Conservation (phyloP, 768 basidiomycete species). For the Psilocybe subaeruginosa region DNA sequence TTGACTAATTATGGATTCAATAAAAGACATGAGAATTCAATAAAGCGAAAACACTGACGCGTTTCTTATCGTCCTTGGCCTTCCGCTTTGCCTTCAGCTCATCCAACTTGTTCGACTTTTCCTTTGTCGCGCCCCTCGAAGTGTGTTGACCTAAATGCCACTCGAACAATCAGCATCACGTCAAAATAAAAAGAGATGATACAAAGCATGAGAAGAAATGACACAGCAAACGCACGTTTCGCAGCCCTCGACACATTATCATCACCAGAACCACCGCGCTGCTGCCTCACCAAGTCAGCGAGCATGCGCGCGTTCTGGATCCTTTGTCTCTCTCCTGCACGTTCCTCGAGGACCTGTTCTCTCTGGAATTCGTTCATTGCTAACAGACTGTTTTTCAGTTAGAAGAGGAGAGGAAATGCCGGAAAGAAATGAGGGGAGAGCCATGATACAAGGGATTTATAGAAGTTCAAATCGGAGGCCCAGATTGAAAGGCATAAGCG, state of each 20-base stretch:
- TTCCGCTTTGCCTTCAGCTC: slow-evolving; percentile 87
- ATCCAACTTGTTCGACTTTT: slow-evolving; percentile 77
- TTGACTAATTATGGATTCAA: slow-evolving; percentile 35
- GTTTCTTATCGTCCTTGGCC: slow-evolving; percentile 87
- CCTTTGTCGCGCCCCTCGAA: slow-evolving; percentile 73
- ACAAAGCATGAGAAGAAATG: not conserved
- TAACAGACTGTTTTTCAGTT: slow-evolving; percentile 59
- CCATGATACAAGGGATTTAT: slow-evolving; percentile 5
- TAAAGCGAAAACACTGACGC: slow-evolving; percentile 48
- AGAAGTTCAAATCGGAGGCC: not conserved
- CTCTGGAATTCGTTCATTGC: slow-evolving; percentile 86
- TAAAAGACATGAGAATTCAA: not conserved
- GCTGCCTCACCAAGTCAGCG: slow-evolving; percentile 72
- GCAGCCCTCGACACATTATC: slow-evolving; percentile 74
- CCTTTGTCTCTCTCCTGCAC: slow-evolving; percentile 81
- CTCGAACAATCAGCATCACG: not conserved
- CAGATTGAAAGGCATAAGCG: too few relatives aligned
- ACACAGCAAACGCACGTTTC: slow-evolving; percentile 58
- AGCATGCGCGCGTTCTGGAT: slow-evolving; percentile 72
- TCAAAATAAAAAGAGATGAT: slow-evolving; percentile 4
- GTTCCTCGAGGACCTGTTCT: slow-evolving; percentile 81
- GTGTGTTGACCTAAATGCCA: slow-evolving; percentile 71
- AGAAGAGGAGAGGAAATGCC: not conserved
- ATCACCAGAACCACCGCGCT: slow-evolving; percentile 49
- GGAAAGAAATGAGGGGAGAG: not conserved